A percentile compares a stretch with the other conserved stretches of the same genome.
Evolutionary conservation across 352 stramenopile species (phyloP).

Genomic region (Globisporangium alternatum): DNA sequence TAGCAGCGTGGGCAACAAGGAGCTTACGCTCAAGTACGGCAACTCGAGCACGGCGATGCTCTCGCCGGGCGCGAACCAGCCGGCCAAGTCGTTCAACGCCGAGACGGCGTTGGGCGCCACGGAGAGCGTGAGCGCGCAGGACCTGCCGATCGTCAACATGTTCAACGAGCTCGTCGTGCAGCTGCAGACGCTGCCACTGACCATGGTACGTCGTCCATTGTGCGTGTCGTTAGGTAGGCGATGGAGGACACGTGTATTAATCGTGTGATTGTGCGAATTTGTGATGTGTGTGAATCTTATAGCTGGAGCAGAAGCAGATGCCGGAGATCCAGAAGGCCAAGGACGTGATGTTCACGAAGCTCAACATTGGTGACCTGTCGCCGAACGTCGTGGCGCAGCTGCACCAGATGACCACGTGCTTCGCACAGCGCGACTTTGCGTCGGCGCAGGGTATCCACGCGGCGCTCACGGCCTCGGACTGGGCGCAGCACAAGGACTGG

Average conservation of each 20-base stretch:
- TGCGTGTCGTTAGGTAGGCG: neutral
- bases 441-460: conserved; percentile 86
- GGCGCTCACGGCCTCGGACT: conserved; percentile 90
- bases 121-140: conserved; percentile 68
- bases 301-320: conserved; percentile 89
- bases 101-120: conserved; percentile 61
- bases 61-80: conserved; percentile 35
- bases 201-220: conserved; percentile 55
- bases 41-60: conserved; percentile 64
- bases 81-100: conserved; percentile 40
- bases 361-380: conserved; percentile 76
- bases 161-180: conserved; percentile 82
- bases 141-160: conserved; percentile 73
- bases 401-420: conserved; percentile 79
- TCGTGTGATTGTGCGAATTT: conserved; percentile 12
- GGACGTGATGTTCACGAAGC: conserved; percentile 86
- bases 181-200: conserved; percentile 68
- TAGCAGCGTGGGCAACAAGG: conserved; percentile 84
- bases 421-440: conserved; percentile 75
- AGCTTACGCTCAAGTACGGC: conserved; percentile 84
- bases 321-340: conserved; percentile 83
- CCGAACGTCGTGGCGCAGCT: conserved; percentile 66
- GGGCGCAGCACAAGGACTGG: conserved; percentile 97
- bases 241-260: neutral
- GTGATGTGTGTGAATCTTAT: conserved; percentile 17